Evolutionary conservation across 306 rosid species (phyloP), one percentile per base, ranked within the genome.

Genomic region (Castanospermum australe): DNA sequence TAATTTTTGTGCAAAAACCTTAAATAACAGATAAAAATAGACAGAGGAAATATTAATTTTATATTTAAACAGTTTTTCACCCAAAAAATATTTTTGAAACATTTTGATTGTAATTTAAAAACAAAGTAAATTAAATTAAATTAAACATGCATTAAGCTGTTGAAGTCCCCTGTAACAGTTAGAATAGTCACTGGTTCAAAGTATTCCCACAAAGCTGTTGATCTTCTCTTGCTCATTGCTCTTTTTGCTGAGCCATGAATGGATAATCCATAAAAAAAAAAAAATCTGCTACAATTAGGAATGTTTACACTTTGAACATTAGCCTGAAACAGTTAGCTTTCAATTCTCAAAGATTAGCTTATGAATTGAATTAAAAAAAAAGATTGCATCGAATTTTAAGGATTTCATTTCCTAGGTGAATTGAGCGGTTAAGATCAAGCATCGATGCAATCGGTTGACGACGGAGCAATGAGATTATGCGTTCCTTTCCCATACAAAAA

Each of bases 141-240:
- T n/a, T n/a, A n/a, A n/a, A n/a, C n/a, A n/a, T n/a, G n/a, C n/a
- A n/a, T n/a, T n/a, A n/a, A n/a, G n/a, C n/a, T n/a, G n/a, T n/a
- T 57, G 73, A 76, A 73, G 67, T 10, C 63, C 79, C 86, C 65
- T 71, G 56, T 0, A 57, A 79, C 20, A 60, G 28, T 28, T 56
- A 57, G 69, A 7, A 57, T 64, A 56, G 47, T n/a, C 17, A 13
- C 35, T 77, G 59, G 38, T 8, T 45, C 22, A 24, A 32, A 45
- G 21, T 47, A 47, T 56, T 62, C 57, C 21, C 45, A 52, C 13
- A 22, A 55, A 14, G 36, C 13, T 24, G 17, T 14, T 57, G 17
- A 57, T 9, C 3, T 14, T 56, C 63, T 8, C n/a, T n/a, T n/a
- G n/a, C n/a, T n/a, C n/a, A n/a, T n/a, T n/a, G n/a, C n/a, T n/a